A percentile compares a stretch with the other conserved stretches of the same genome.
Evolutionary conservation across 1,139 yeast species (phyloP).

Genomic region (Geotrichum fermentans): DNA sequence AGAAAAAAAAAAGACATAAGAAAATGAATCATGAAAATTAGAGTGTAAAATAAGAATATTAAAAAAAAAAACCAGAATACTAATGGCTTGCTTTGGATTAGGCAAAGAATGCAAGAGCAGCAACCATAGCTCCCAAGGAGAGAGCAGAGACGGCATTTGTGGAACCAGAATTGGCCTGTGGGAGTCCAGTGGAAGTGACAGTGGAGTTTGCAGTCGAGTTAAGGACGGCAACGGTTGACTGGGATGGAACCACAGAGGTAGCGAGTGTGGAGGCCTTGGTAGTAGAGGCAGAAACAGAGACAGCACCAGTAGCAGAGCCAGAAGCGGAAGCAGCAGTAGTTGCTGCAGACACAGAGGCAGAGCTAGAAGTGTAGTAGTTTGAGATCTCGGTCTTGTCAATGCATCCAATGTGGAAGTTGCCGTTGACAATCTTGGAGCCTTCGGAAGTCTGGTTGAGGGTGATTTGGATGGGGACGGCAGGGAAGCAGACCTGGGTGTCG

Average conservation of each 20-base stretch:
- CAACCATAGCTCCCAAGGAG: conserved; percentile 5
- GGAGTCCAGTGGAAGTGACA: conserved; percentile 2
- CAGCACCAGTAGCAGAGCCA: conserved; percentile 3
- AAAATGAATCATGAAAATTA: no score
- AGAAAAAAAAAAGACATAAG: no score
- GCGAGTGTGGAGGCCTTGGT: neutral
- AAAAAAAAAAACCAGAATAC: neutral
- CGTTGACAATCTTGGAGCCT: conserved; percentile 17
- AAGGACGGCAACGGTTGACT: neutral
- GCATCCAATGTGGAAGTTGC: conserved; percentile 21
- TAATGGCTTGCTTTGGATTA: no score
- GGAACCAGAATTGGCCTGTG: conserved; percentile 3
- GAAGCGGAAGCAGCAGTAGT: conserved; percentile 2
- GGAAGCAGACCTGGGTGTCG: conserved; percentile 17
- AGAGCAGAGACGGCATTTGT: conserved; percentile 2
- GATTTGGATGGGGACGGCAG: conserved; percentile 20
- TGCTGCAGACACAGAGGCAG: neutral
- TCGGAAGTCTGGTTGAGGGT: conserved; percentile 14
- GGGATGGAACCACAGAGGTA: neutral
- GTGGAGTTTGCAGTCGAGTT: neutral
- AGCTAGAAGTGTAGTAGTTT: conserved; percentile 6
- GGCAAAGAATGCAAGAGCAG: conserved; percentile 2
- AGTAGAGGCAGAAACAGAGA: neutral
- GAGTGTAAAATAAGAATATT: neutral
- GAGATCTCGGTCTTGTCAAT: conserved; percentile 15